Evolutionary conservation across 2,329 filamentous ascomycete species (phyloP).

Genomic region (Ophiostoma pallidulum): DNA sequence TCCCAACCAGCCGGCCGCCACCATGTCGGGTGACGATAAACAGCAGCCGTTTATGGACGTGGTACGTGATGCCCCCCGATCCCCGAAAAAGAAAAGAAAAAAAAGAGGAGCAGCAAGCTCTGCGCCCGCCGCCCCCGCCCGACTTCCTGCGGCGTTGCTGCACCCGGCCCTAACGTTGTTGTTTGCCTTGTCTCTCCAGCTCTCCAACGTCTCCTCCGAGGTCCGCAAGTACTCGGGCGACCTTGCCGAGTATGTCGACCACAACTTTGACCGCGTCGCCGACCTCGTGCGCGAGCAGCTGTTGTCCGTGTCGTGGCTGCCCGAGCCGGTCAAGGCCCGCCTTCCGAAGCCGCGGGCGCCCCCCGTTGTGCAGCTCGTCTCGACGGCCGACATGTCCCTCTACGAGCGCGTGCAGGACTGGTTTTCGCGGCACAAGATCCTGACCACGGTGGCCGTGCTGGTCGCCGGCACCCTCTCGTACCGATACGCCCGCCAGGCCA

Average conservation of each 20-base stretch:
- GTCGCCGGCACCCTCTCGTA: conserved; percentile 58
- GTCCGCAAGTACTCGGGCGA: conserved; percentile 61
- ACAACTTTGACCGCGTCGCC: conserved; percentile 69
- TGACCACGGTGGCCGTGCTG: conserved; percentile 62
- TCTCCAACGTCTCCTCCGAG: conserved; percentile 49
- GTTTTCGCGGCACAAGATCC: conserved; percentile 61
- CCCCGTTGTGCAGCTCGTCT: conserved; percentile 26
- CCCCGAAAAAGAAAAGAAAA: no score
- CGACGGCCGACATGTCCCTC: conserved; percentile 20
- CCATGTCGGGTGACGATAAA: conserved; percentile 20
- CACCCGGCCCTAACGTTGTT: no score
- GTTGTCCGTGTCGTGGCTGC: conserved; percentile 61
- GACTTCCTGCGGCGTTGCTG: no score
- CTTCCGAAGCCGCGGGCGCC: conserved; percentile 40
- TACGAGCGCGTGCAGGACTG: conserved; percentile 57
- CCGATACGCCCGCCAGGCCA: conserved; percentile 38
- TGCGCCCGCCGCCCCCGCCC: no score
- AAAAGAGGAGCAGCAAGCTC: no score
- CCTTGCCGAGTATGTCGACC: conserved; percentile 71
- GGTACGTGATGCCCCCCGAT: conserved; percentile 14
- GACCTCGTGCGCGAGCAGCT: conserved; percentile 59
- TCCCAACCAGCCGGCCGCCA: not conserved
- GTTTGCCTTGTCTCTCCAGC: no score
- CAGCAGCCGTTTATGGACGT: conserved; percentile 19
- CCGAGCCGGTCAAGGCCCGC: conserved; percentile 53